A percentile compares a stretch with the other conserved stretches of the same genome.
These are phyloP conservation scores for Aphelidium insulamus DNA, from an alignment of 371 early-diverging fungal species.

Conservation along the genomic window DNA sequence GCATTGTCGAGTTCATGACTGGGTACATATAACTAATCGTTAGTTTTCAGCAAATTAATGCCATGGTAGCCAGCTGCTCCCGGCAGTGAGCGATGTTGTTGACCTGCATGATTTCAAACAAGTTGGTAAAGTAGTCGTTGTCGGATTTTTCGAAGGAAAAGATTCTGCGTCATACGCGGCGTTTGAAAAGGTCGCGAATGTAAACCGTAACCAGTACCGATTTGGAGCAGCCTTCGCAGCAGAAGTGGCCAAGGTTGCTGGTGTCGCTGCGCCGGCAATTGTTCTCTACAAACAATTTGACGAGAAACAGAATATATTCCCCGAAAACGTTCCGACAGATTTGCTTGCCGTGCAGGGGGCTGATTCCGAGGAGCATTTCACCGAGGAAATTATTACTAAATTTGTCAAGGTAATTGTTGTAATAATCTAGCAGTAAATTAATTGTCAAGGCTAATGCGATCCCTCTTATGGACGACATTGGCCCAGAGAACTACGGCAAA, in stretches of 20 bases:
- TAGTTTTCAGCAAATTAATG: slow-evolving; percentile 1
- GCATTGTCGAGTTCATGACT: slow-evolving; percentile 69
- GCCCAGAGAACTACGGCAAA: slow-evolving; percentile 53
- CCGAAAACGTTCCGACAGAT: slow-evolving; percentile 8
- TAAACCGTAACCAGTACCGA: slow-evolving; percentile 49
- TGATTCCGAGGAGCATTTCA: slow-evolving; percentile 12
- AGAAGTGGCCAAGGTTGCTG: slow-evolving; percentile 18
- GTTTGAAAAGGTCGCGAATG: slow-evolving; percentile 39
- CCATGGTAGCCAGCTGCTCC: slow-evolving; percentile 34
- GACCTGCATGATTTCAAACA: slow-evolving; percentile 41
- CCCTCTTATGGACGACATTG: slow-evolving; percentile 72
- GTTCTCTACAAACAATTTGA: slow-evolving; percentile 78
- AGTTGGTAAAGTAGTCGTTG: slow-evolving; percentile 64
- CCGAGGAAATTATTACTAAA: slow-evolving; percentile 20
- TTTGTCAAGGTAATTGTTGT: too few species aligned
- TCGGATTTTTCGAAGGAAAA: slow-evolving; percentile 42
- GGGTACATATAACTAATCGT: slow-evolving; percentile 23
- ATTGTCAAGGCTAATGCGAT: slow-evolving; percentile 45
- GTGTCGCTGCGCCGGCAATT: slow-evolving; percentile 31
- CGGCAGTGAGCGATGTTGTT: slow-evolving; percentile 43
- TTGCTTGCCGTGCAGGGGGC: too few species aligned
- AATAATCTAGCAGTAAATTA: too few species aligned
- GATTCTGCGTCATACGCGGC: slow-evolving; percentile 32
- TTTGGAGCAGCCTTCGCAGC: slow-evolving; percentile 55
- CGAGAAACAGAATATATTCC: slow-evolving; percentile 42